Evolutionary conservation across 2,329 filamentous ascomycete species (phyloP).

Genomic region (Diplodia intermedia): DNA sequence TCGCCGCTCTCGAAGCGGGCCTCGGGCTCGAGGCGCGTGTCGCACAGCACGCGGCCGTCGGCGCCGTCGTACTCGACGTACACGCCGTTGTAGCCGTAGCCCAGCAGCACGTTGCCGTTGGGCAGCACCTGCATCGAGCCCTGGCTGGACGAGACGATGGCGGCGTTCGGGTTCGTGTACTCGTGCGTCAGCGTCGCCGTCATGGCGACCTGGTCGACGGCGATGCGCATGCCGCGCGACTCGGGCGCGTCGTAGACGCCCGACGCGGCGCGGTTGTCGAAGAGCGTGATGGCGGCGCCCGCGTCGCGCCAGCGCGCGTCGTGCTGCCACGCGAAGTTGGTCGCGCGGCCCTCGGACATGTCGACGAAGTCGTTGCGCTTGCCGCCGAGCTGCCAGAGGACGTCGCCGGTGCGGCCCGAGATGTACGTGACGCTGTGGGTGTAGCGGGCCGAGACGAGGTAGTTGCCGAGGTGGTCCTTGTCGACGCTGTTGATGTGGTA

Average conservation of each 20-base stretch:
- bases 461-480: conserved; percentile 43
- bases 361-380: conserved; percentile 53
- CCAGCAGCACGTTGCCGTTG: conserved; percentile 56
- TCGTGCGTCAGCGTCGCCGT: conserved; percentile 53
- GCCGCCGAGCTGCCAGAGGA: conserved; percentile 62
- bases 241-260: conserved; percentile 34
- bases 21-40: conserved; percentile 50
- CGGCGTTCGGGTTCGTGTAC: conserved; percentile 48
- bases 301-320: conserved; percentile 54
- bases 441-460: conserved; percentile 37
- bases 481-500: conserved; percentile 51
- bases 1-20: conserved; percentile 38
- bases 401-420: conserved; percentile 49
- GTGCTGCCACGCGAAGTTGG: conserved; percentile 60
- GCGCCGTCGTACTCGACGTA: conserved; percentile 56
- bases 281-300: conserved; percentile 44
- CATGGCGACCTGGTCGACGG: conserved; percentile 50
- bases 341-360: conserved; percentile 52
- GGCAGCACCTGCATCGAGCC: conserved; percentile 53
- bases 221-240: conserved; percentile 48
- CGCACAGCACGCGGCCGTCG: conserved; percentile 50
- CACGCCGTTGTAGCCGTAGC: conserved; percentile 59
- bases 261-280: conserved; percentile 48
- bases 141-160: conserved; percentile 49
- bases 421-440: conserved; percentile 37